Evolutionary conservation across 2,329 filamentous ascomycete genomes (phyloP), one percentile per base, ranked within the genome.

Genomic region (Neopestalotiopsis sp.): DNA sequence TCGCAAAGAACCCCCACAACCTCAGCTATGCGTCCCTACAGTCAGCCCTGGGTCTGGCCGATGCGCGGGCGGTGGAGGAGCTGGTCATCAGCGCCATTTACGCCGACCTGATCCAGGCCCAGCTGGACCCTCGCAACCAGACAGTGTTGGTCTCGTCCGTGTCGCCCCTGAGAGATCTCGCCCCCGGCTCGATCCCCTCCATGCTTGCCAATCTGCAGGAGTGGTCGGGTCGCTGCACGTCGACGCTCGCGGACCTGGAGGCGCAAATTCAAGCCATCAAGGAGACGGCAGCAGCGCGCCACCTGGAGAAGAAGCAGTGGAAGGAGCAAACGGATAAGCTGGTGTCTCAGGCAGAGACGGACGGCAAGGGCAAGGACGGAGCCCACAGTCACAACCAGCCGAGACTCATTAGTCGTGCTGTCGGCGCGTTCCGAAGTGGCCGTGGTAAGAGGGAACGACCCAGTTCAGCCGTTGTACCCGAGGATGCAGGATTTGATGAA

Each of bases 41-140:
- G 75, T 72, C 79, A 6, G 85, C 87, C 0, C 89, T 99, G 59
- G 89, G 87, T 67, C 89, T 98, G 17, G 77, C 87, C 38, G 89
- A 88, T 42, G 78, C 88, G 30, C 87, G 91, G 57, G 89, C 93
- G 59, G 89, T 99, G 67, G 96, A 99, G 84, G 89, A 92, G 72
- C 89, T 98, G 70, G 90, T 98, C 73, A 96, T 95, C 74, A 90
- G 90, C 49, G 92, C 94, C 74, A 92, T 98, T 77, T 98, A 98
- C 83, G 90, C 92, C 5, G 93, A 92, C 56, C 88, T 99, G 2
- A 83, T 99, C 63, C 87, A 89, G 52, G 95, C 92, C 6, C 95
- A 93, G 56, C 91, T 99, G 68, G 93, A 98, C 77, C 94, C 95
- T 4, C 89, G 89, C 69, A 87, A 91, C 67, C 89, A 91, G 42